phyloP scores from a whole-genome alignment of 176 grass and related monocot species.

The Triticum turgidum region DNA sequence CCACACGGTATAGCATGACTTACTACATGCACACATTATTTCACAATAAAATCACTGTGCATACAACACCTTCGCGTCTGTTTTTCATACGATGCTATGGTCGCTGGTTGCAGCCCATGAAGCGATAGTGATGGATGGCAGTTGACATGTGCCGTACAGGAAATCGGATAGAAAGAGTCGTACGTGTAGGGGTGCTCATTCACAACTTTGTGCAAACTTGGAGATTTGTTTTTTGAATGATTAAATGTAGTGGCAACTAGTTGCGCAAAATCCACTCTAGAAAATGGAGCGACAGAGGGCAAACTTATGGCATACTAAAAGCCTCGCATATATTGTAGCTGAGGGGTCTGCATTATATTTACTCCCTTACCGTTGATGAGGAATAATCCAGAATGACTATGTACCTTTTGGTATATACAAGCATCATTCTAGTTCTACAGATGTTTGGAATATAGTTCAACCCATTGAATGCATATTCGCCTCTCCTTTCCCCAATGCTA shows the following conservation, averaged over 20 bases:
- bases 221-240: not conserved
- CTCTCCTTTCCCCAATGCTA: not conserved
- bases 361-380: not conserved
- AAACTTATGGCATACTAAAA: not conserved
- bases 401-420: not conserved
- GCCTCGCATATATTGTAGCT: no score
- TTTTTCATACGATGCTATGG: not conserved
- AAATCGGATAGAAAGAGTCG: not conserved
- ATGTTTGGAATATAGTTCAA: not conserved
- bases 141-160: not conserved
- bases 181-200: not conserved
- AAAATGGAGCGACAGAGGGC: not conserved
- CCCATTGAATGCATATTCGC: not conserved
- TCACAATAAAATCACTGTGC: no score
- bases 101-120: not conserved
- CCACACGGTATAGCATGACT: not conserved
- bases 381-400: not conserved
- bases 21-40: not conserved
- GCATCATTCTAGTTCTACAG: not conserved
- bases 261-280: not conserved
- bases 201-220: not conserved
- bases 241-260: not conserved
- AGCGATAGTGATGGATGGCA: not conserved
- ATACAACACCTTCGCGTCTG: not conserved
- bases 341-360: not conserved